Base-by-base conservation (phyloP, 352 stramenopile species). In the Phytophthora pini region DNA sequence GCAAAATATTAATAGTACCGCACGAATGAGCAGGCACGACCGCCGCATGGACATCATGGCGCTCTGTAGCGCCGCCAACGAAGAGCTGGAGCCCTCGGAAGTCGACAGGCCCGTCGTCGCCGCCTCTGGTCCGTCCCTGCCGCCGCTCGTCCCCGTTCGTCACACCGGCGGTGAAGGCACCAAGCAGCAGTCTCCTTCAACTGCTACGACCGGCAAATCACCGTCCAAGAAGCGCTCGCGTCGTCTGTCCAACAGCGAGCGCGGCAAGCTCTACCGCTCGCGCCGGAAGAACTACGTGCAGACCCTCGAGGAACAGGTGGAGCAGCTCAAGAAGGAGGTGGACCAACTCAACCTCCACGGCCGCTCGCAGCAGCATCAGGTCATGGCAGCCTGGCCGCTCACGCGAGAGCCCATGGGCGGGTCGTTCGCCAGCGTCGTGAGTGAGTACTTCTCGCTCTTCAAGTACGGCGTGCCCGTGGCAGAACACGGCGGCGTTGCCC, bases 361-460 rank as follows among this genome's bases (percentile, higher is more conserved):
- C 0, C 39, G 40, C 7, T 31, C 45, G 26, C 61, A 73, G 32
- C 57, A 70, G 27, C 65, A 76, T 22, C 63, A 65, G 24, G 36
- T 47, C 26, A 5, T 36, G n/a, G 3, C 34, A 15, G 26, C 55
- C 12, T 79, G 62, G 57, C 40, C 45, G 41, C 43, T 67, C 10
- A 27, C n/a, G 6, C 64, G 67, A 31, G 56, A 69, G 10, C 57
- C 63, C 2, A 65, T 62, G 12, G 40, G 56, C 31, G 12, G 56
- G 44, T 74, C 74, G 13, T 66, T 87, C 11, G 70, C 73, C 45
- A 74, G 46, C 29, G 61, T 87, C 20, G 78, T 89, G 49, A 70
- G 65, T 45, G 79, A 90, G 56, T 90, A 90, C 66, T 89, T 89
- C 44, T 70, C 66, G 13, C 71, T 85, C 47, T 90, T 90, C 61